These are phyloP conservation scores for Knufia fluminis DNA, from an alignment of 2,329 filamentous ascomycete species.

Conservation along the genomic window DNA sequence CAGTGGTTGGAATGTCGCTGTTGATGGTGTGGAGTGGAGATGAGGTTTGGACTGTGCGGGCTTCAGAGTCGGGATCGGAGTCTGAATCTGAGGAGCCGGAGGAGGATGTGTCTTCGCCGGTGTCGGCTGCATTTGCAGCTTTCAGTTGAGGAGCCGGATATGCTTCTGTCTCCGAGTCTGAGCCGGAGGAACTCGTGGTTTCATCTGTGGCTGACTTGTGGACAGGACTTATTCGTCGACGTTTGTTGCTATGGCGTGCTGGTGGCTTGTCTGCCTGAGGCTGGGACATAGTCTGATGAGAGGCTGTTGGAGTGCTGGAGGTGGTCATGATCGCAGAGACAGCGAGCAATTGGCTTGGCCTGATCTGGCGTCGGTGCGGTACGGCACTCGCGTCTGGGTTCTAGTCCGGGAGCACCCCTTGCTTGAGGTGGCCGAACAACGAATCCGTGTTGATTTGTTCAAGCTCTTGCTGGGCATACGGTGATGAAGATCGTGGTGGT, in stretches of 20 bases:
- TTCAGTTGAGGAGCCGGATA: background rate
- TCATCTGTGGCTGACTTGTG: background rate
- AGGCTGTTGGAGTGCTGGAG: no score
- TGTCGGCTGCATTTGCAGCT: background rate
- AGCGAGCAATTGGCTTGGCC: no score
- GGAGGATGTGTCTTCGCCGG: background rate
- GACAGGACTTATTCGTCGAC: background rate
- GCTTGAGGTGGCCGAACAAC: no score
- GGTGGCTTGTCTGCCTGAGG: background rate
- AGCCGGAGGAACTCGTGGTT: background rate
- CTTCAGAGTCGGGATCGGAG: background rate
- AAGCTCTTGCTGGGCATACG: no score
- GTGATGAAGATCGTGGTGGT: no score
- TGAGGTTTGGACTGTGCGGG: background rate
- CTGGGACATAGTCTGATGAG: background rate
- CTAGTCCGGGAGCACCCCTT: no score
- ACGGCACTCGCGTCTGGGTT: no score
- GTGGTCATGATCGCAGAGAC: no score
- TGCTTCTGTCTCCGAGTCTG: slow-evolving; percentile 1
- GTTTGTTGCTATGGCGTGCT: background rate
- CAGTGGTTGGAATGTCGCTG: no score
- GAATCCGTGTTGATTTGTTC: no score
- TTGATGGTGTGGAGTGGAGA: background rate
- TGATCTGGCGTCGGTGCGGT: no score
- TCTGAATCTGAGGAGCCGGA: background rate